Conservation (phyloP, 2,329 filamentous ascomycete genomes). For the Botryosphaeria dothidea region DNA sequence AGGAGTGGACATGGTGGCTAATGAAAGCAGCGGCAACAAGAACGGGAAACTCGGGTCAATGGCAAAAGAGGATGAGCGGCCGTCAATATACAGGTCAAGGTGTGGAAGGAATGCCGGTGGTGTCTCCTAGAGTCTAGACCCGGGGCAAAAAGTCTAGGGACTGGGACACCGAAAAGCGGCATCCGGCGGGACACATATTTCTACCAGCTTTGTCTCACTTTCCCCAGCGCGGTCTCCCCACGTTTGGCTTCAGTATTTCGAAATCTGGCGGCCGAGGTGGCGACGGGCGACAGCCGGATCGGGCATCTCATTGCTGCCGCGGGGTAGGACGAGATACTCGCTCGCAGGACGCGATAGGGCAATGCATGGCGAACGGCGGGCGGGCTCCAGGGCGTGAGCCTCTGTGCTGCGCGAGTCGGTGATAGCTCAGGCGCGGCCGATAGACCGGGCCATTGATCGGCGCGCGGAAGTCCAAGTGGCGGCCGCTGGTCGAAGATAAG, state of each 20-base stretch:
- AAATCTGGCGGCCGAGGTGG: not conserved
- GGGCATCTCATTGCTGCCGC: not conserved
- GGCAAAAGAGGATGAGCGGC: not conserved
- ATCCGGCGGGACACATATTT: slow-evolving; percentile 5
- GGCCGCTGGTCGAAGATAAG: not conserved
- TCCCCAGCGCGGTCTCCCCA: not conserved
- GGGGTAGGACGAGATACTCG: not conserved
- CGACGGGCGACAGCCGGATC: not conserved
- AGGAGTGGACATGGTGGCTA: not conserved
- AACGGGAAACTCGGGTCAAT: not conserved
- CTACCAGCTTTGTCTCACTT: not conserved
- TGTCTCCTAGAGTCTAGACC: not conserved
- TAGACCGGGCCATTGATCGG: slow-evolving; percentile 7
- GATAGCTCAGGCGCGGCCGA: slow-evolving; percentile 9
- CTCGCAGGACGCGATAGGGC: not conserved
- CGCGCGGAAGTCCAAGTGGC: not conserved
- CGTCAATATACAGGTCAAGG: not conserved
- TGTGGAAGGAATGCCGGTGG: not conserved
- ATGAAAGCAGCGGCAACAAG: not conserved
- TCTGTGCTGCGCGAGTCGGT: not conserved
- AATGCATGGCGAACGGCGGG: not conserved
- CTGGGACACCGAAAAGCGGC: not conserved
- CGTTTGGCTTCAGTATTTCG: not conserved
- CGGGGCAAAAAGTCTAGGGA: not conserved
- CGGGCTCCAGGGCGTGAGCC: not conserved